Base-by-base conservation (phyloP, 2,329 filamentous ascomycete species). In the Pezicula carpinea region DNA sequence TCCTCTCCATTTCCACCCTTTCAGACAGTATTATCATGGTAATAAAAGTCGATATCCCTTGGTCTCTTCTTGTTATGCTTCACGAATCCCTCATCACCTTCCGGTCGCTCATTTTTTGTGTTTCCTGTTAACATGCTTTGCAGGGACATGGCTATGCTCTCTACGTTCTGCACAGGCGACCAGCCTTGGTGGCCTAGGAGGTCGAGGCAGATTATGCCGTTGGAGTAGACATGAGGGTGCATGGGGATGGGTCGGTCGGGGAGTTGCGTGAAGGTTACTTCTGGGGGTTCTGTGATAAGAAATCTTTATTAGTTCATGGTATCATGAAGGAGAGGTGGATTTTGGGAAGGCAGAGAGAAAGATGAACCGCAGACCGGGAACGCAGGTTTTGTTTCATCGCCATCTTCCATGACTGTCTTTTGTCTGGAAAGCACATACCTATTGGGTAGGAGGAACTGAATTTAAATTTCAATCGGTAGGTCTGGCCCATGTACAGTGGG, bases 111-210 rank as follows among this genome's bases (percentile, higher is more conserved):
- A 60, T 92, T 85, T 70, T 91, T 92, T 10, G 81, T 85, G 66
- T 99, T 99, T 51, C 92, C 90, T 1, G 93, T 96, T 62, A 99
- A 70, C 93, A 99, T 99, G 71, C 89, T 96, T 70, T 99, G 93
- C 46, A 99, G 79, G 67, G 89, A 95, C 80, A 99, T 93, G 72
- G 90, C 96, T 21, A 99, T 84, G 61, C 87, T 95, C 72, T 97
- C 92, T 7, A 96, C 93, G 49, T 92, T 96, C 65, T 99, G 93
- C 0, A 99, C 92, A 0, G 93, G 93, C 40, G 87, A 93, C 93
- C 93, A 99, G 47, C 93, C 93, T 53, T 89, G 84, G 8, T 79
- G 75, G 44, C 89, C 89, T 7, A 99, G 82, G 1, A 99, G 79
- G 60, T 99, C 93, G 41, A 99, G 85, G 62, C 93, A 99, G 64